Conservation (phyloP, 2,329 filamentous ascomycete species). For the Fusarium nisikadoi region DNA sequence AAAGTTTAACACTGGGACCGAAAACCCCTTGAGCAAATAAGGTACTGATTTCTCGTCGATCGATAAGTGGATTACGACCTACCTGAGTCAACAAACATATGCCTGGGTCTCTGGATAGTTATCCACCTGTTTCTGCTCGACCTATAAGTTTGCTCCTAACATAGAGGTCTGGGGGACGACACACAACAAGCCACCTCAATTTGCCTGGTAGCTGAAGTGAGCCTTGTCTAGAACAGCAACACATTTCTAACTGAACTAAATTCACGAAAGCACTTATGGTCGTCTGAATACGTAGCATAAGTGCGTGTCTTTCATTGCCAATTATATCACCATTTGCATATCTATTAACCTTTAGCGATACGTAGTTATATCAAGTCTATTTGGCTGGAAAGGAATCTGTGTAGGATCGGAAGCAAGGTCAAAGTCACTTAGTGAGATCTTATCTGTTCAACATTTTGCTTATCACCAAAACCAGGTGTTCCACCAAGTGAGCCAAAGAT, state of each 20-base stretch:
- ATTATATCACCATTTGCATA: too few relatives aligned
- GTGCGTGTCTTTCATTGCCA: too few relatives aligned
- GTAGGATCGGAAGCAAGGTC: neutral
- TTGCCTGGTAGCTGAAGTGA: too few relatives aligned
- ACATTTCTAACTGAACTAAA: too few relatives aligned
- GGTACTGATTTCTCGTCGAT: slow-evolving; percentile 80
- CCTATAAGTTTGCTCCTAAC: slow-evolving; percentile 96
- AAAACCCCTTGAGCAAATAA: slow-evolving; percentile 71
- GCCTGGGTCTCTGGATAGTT: slow-evolving; percentile 96
- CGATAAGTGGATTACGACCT: slow-evolving; percentile 82
- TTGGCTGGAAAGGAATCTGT: neutral
- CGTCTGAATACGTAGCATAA: too few relatives aligned
- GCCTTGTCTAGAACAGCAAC: rapidly evolving
- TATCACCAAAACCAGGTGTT: slow-evolving; percentile 23
- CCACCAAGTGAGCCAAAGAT: slow-evolving; percentile 37
- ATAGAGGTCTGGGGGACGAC: slow-evolving; percentile 94
- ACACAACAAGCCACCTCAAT: slow-evolving; percentile 69
- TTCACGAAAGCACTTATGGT: rapidly evolving
- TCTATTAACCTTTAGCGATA: neutral
- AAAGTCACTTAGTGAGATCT: neutral
- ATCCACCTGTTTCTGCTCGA: slow-evolving; percentile 98
- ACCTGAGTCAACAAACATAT: slow-evolving; percentile 95
- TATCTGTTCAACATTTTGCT: neutral
- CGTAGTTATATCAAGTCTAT: neutral
- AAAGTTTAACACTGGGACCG: slow-evolving; percentile 82